Conservation (phyloP, 768 basidiomycete species). For the Trametes cubensis region DNA sequence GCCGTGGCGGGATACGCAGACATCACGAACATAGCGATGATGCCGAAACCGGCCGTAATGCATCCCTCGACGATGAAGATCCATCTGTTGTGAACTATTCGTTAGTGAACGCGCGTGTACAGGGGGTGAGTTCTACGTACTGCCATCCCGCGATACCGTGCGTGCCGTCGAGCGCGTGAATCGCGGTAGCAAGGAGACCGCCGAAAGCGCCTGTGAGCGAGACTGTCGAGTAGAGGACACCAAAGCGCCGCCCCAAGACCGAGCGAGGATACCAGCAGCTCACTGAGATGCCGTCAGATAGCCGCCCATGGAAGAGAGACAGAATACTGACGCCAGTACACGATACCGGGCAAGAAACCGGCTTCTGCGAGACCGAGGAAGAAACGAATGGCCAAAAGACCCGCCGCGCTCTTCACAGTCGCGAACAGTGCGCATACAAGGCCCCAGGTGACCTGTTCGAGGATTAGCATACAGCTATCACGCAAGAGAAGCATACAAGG, state of each 20-base stretch:
- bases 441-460: conserved; percentile 35
- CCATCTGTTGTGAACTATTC: conserved; percentile 27
- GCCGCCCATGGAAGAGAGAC: not conserved
- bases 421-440: conserved; percentile 34
- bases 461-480: not conserved
- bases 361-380: conserved; percentile 42
- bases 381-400: conserved; percentile 45
- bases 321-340: conserved; percentile 35
- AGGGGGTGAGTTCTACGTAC: conserved; percentile 24
- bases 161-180: conserved; percentile 43
- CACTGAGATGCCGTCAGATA: conserved; percentile 21
- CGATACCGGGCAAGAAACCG: conserved; percentile 43
- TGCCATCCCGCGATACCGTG: conserved; percentile 43
- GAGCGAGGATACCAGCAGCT: conserved; percentile 46
- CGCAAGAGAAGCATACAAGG: conserved; percentile 19
- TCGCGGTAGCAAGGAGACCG: conserved; percentile 38
- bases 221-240: conserved; percentile 35
- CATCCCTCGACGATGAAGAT: conserved; percentile 51
- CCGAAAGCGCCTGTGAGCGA: conserved; percentile 31
- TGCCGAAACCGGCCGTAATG: conserved; percentile 43
- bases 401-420: conserved; percentile 30
- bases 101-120: conserved; percentile 16
- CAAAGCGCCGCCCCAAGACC: conserved; percentile 29
- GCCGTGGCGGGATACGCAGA: conserved; percentile 53
- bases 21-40: conserved; percentile 40